A percentile compares a stretch with the other conserved stretches of the same genome.
Conservation (phyloP, 208 protist genomes). For the Acanthamoeba polyphaga region DNA sequence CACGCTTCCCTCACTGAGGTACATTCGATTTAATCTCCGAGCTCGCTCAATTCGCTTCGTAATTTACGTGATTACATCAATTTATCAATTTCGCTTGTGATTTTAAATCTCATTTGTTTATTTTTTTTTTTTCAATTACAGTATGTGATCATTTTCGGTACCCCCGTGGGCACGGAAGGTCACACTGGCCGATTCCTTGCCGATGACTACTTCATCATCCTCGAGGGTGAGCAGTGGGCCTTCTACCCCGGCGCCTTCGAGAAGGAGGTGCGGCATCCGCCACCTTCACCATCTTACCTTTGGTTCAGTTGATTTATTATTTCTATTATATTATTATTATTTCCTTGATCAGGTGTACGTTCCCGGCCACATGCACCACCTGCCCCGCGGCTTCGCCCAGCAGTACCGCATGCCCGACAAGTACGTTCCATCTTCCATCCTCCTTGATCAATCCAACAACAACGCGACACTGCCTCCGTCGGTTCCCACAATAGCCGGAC, state of each 20-base stretch:
- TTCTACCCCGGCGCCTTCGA: slow-evolving; percentile 71
- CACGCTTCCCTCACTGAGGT: slow-evolving; percentile 81
- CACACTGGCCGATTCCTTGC: slow-evolving; percentile 81
- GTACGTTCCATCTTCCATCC: neutral
- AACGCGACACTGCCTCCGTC: too few relatives aligned
- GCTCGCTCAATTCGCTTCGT: neutral
- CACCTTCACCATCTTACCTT: neutral
- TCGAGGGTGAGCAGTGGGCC: slow-evolving; percentile 80
- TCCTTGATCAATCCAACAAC: neutral
- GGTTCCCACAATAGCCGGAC: neutral
- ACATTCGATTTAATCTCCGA: neutral
- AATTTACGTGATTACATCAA: neutral
- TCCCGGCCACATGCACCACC: slow-evolving; percentile 80
- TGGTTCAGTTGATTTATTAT: neutral
- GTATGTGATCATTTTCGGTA: slow-evolving; percentile 86
- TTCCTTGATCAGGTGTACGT: slow-evolving; percentile 60
- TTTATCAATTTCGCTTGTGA: neutral
- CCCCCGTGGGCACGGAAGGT: slow-evolving; percentile 81
- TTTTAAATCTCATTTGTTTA: neutral
- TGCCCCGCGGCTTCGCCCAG: slow-evolving; percentile 72
- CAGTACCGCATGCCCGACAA: slow-evolving; percentile 81
- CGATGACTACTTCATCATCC: slow-evolving; percentile 84
- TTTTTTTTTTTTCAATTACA: too few relatives aligned
- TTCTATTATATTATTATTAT: neutral
- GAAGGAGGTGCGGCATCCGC: slow-evolving; percentile 3